Evolutionary conservation across 495 filamentous ascomycete genomes (phyloP).

Genomic region (Penicillium lagena): DNA sequence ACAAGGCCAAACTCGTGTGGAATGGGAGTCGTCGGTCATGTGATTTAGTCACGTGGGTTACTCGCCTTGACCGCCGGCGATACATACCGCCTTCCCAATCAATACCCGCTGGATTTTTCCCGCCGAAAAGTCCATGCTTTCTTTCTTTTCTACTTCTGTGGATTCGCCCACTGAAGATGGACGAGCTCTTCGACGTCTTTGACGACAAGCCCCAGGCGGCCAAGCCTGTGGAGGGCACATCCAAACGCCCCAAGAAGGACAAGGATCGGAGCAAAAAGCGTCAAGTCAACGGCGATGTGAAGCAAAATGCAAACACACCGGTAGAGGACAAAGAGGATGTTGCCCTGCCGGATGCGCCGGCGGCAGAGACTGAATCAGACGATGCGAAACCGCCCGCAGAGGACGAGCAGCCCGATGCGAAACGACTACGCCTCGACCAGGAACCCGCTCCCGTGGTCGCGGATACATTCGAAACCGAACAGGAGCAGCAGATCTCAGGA

Average conservation of each 20-base stretch:
- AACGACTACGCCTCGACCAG: constrained; percentile 68
- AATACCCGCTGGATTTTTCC: constrained; percentile 27
- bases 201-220: constrained; percentile 53
- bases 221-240: constrained; percentile 17
- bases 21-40: too few species aligned
- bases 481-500: constrained; percentile 79
- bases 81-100: constrained; percentile 17
- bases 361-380: constrained; percentile 13
- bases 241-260: constrained; percentile 46
- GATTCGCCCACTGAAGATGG: constrained; percentile 44
- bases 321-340: constrained; percentile 45
- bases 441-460: constrained; percentile 78
- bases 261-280: constrained; percentile 63
- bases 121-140: constrained; percentile 12
- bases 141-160: constrained; percentile 7
- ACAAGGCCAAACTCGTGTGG: constrained; percentile 9
- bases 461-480: constrained; percentile 93
- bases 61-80: background rate
- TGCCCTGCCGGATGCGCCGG: constrained; percentile 26
- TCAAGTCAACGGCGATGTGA: constrained; percentile 71
- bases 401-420: constrained; percentile 50
- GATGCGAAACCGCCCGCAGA: constrained; percentile 17
- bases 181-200: constrained; percentile 82
- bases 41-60: constrained; percentile 5
- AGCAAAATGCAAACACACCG: constrained; percentile 35